A percentile compares a stretch with the other conserved stretches of the same genome.
Conservation (phyloP, 495 filamentous ascomycete genomes). For the Penicillium longicatenatum region DNA sequence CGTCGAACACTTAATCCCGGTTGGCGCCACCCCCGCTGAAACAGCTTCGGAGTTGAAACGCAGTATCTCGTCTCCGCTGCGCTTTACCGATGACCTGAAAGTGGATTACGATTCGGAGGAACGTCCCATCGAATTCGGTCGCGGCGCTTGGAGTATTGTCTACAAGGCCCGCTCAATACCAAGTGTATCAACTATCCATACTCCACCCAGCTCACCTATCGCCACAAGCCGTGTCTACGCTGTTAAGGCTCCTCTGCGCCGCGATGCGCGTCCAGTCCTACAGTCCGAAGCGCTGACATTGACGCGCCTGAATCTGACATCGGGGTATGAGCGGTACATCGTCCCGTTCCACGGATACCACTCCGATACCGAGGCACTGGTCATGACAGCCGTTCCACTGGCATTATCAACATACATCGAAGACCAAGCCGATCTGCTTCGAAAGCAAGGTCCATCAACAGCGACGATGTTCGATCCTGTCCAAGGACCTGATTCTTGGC, state of each 20-base stretch:
- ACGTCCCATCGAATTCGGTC: conserved; percentile 49
- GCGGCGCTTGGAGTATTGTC: conserved; percentile 63
- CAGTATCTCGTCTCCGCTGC: conserved; percentile 20
- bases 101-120: conserved; percentile 31
- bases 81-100: conserved; percentile 41
- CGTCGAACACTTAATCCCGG: conserved; percentile 7
- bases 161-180: conserved; percentile 44
- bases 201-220: conserved; percentile 53
- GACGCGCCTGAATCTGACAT: conserved; percentile 45
- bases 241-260: conserved; percentile 54
- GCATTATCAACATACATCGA: conserved; percentile 53
- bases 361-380: conserved; percentile 45
- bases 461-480: conserved; percentile 55
- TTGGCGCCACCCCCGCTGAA: conserved; percentile 1
- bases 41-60: conserved; percentile 9
- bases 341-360: conserved; percentile 61
- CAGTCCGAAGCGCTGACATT: conserved; percentile 54
- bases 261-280: conserved; percentile 52
- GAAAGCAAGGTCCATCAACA: conserved; percentile 35
- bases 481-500: conserved; percentile 44
- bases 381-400: conserved; percentile 55
- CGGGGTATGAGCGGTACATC: conserved; percentile 40
- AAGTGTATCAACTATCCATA: conserved; percentile 18
- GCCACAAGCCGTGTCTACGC: conserved; percentile 44
- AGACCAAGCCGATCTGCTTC: conserved; percentile 34